A percentile compares a stretch with the other conserved stretches of the same genome.
phyloP scores from a whole-genome alignment of 2,329 filamentous ascomycete genomes.

The Hypoxylon sp. region DNA sequence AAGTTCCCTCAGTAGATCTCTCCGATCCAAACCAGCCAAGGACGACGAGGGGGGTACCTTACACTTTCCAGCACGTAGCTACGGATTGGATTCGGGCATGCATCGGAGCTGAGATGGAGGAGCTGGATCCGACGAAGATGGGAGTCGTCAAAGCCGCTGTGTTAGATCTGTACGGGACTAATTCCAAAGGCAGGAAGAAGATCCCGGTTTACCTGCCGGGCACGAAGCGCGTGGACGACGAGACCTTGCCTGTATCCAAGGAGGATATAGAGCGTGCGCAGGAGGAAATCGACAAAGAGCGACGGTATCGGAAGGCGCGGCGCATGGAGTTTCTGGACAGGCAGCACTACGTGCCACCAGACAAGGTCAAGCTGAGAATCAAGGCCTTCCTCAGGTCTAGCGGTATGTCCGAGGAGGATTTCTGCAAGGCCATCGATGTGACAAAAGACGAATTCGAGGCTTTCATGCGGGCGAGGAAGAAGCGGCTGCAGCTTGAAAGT shows the following conservation, averaged over 20 bases:
- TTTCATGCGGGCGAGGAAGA: conserved; percentile 27
- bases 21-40: conserved; percentile 24
- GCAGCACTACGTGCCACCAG: conserved; percentile 18
- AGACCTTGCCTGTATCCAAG: conserved; percentile 21
- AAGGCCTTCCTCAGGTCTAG: conserved; percentile 22
- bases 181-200: conserved; percentile 28
- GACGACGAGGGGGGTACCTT: conserved; percentile 19
- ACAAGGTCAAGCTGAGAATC: conserved; percentile 31
- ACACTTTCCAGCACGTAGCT: conserved; percentile 31
- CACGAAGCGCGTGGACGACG: conserved; percentile 19
- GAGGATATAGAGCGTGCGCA: conserved; percentile 24
- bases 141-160: conserved; percentile 33
- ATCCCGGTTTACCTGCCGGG: conserved; percentile 11
- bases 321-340: not conserved
- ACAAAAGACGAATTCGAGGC: conserved; percentile 19
- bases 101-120: conserved; percentile 8
- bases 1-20: not conserved
- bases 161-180: conserved; percentile 26
- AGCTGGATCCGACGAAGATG: conserved; percentile 30
- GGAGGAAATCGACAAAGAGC: conserved; percentile 19
- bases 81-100: conserved; percentile 13
- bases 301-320: not conserved
- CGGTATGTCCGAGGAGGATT: conserved; percentile 26
- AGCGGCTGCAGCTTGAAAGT: conserved; percentile 16
- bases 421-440: conserved; percentile 23